Evolutionary conservation across 768 basidiomycete species (phyloP).

Genomic region (Austroboletus festivus): DNA sequence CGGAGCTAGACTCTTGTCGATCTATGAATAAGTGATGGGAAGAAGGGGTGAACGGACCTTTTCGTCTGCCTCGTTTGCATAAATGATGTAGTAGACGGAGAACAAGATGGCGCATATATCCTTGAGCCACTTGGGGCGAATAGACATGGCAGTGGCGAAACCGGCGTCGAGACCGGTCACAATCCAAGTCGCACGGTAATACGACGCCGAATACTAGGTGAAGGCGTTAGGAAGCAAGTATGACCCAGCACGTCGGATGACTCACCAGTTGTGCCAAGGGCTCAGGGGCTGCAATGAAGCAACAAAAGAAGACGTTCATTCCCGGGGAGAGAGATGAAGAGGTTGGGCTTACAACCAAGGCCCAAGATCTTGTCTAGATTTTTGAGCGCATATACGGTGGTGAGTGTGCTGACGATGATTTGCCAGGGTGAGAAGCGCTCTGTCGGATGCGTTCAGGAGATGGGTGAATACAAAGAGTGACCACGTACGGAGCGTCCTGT

Average conservation of each 20-base stretch:
- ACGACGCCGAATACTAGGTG: constrained; percentile 80
- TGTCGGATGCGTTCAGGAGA: constrained; percentile 26
- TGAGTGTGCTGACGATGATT: constrained; percentile 81
- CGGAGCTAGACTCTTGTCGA: constrained; percentile 68
- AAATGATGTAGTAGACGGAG: constrained; percentile 84
- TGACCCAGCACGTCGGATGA: constrained; percentile 10
- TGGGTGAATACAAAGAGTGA: background rate
- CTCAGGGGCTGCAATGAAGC: constrained; percentile 69
- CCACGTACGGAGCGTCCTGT: constrained; percentile 52
- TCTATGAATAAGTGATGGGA: constrained; percentile 1
- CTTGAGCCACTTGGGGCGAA: constrained; percentile 87
- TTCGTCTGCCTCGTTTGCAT: constrained; percentile 91
- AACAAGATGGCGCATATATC: constrained; percentile 86
- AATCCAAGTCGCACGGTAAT: constrained; percentile 96
- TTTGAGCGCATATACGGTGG: constrained; percentile 75
- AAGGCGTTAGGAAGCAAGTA: constrained; percentile 3
- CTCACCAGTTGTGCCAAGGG: constrained; percentile 84
- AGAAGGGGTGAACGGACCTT: constrained; percentile 57
- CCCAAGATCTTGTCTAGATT: constrained; percentile 87
- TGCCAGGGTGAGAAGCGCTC: constrained; percentile 96
- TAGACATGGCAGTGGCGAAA: constrained; percentile 92
- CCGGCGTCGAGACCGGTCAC: constrained; percentile 93
- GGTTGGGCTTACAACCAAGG: constrained; percentile 53
- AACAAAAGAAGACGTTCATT: background rate
- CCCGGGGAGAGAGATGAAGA: background rate